Evolutionary conservation across 495 filamentous ascomycete species (phyloP), one percentile per base, ranked within the genome.

Genomic region (Glonium stellatum): DNA sequence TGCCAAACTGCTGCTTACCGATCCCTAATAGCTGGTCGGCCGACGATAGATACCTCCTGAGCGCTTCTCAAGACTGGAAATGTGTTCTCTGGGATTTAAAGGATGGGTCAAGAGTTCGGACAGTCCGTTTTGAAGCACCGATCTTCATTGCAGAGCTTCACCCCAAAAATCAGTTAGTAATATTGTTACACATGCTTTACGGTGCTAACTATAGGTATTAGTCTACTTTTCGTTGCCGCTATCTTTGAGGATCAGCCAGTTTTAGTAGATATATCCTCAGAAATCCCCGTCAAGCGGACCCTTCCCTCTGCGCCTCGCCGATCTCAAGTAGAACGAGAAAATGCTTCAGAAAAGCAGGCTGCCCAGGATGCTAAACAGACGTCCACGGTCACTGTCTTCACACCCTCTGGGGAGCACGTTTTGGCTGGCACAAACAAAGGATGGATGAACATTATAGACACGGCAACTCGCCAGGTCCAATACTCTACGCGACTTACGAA

Each of bases 121-220:
- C 80, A 23, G 86, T 96, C 56, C 84, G 87, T 57, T 95, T 97
- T 65, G 87, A 89, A 60, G 90, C 91, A 5, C 89, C 92, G 1
- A 89, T 96, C 18, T 98, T 95, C 72, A 95, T 92, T 53, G 93
- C 91, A 0, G 92, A 97, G 73, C 76, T 97, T 18, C 90, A 98
- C 73, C 93, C 93, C 46, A 85, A 82, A 71, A 90, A 96, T 69
- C 87, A 89, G 91, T 96, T 78, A 61, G 87, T 70, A 39, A 9
- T 47, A 19, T 22, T 0, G 10, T 6, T 18, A 55, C 12, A 36
- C 23, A 23, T 5, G 13, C 39, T n/a, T 18, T 13, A 18, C 25
- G 6, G 1, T 19, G 4, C 52, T 52, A 50, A 42, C 48, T 46
- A 3, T 31, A 25, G 12, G 15, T 19, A 5, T 5, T 23, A 95